Evolutionary conservation across 2,329 filamentous ascomycete species (phyloP).

Genomic region (Metarhizium guizhouense): DNA sequence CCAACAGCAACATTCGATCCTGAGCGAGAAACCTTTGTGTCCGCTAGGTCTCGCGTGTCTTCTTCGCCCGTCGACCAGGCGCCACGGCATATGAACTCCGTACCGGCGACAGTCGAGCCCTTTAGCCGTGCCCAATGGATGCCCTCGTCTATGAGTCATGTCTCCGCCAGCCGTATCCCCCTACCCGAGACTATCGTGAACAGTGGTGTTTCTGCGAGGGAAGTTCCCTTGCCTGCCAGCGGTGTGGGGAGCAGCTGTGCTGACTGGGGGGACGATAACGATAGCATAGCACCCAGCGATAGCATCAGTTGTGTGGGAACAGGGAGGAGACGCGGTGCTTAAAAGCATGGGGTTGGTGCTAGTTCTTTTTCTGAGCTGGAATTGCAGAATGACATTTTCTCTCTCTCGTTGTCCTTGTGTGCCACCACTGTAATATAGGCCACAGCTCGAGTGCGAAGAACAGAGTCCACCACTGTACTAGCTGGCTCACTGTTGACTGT

Average conservation of each 20-base stretch:
- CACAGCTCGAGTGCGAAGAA: no score
- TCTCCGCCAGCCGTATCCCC: conserved; percentile 17
- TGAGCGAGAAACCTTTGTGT: conserved; percentile 1
- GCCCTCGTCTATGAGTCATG: background rate
- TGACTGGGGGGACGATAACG: conserved; percentile 37
- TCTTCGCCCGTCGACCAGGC: background rate
- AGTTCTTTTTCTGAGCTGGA: background rate
- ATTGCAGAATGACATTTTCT: background rate
- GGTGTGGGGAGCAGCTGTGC: conserved; percentile 30
- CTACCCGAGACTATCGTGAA: conserved; percentile 12
- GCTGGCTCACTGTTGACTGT: no score
- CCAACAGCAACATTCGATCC: background rate
- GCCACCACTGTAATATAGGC: no score
- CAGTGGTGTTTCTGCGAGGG: conserved; percentile 21
- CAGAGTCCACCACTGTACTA: no score
- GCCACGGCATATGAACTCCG: background rate
- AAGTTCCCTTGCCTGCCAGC: conserved; percentile 32
- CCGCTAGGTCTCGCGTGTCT: background rate
- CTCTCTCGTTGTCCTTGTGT: no score
- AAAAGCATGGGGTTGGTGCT: background rate
- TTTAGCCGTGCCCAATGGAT: background rate
- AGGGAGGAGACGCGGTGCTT: conserved; percentile 14
- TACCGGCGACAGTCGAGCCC: background rate
- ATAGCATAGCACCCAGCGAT: conserved; percentile 49
- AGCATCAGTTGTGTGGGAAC: conserved; percentile 53